Percentiles rank a stretch among this genome's conserved stretches.
These are phyloP conservation scores for Penicillium frequentans DNA, from an alignment of 2,329 filamentous ascomycete genomes.

Conservation along the genomic window DNA sequence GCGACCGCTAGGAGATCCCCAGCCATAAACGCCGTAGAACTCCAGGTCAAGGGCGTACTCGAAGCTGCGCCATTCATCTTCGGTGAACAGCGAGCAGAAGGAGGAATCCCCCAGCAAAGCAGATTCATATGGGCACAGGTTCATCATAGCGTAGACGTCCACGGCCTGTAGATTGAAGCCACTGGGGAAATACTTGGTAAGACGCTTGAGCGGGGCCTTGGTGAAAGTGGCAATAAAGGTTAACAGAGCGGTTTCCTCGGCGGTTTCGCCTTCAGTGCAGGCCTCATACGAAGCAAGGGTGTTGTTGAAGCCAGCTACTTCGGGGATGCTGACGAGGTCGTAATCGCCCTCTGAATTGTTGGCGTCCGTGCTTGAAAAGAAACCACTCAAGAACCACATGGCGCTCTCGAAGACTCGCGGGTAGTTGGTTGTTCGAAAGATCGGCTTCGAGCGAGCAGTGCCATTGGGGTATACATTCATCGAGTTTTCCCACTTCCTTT, in stretches of 20 bases:
- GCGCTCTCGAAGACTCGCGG: constrained; percentile 55
- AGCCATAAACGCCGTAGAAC: constrained; percentile 49
- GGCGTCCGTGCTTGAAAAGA: constrained; percentile 25
- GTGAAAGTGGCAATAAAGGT: constrained; percentile 40
- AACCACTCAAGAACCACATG: constrained; percentile 43
- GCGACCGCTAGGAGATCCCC: constrained; percentile 52
- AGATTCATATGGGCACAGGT: constrained; percentile 56
- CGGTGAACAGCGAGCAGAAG: constrained; percentile 57
- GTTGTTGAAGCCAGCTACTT: constrained; percentile 54
- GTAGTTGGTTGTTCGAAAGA: constrained; percentile 56
- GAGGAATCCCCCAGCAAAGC: constrained; percentile 52
- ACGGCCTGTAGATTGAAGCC: constrained; percentile 52
- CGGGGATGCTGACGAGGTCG: constrained; percentile 53
- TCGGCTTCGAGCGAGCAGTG: constrained; percentile 51
- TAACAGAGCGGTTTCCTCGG: constrained; percentile 40
- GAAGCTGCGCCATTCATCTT: constrained; percentile 57
- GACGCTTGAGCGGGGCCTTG: constrained; percentile 43
- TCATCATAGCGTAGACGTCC: constrained; percentile 54
- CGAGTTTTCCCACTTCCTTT: constrained; percentile 49
- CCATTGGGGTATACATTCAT: constrained; percentile 45
- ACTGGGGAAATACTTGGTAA: constrained; percentile 49
- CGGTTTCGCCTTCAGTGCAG: constrained; percentile 47
- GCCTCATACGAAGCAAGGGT: constrained; percentile 55
- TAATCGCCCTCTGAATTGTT: constrained; percentile 30
- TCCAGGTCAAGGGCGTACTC: constrained; percentile 55